Percentiles rank a stretch among this genome's conserved stretches.
phyloP scores from a whole-genome alignment of 1,284 basidiomycete genomes.

The Ganoderma sinense region DNA sequence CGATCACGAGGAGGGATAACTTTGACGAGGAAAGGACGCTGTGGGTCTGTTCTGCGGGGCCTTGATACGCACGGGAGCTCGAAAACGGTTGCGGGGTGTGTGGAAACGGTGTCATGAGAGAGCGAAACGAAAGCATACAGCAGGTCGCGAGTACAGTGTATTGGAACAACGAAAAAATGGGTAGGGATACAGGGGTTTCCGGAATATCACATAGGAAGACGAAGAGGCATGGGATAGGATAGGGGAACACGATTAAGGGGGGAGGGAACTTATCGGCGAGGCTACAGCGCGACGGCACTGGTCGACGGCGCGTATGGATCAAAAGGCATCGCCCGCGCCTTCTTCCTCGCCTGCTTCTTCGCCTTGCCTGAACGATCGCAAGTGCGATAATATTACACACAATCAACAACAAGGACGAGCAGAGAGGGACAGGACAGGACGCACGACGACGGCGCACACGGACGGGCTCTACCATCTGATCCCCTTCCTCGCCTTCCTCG shows the following conservation, averaged over 20 bases:
- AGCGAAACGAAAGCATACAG: not conserved
- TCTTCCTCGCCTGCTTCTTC: conserved; percentile 18
- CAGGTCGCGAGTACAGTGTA: not conserved
- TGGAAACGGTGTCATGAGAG: not conserved
- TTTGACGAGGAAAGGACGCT: not conserved
- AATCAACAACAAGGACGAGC: not conserved
- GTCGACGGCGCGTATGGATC: conserved; percentile 31
- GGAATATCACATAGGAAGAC: not conserved
- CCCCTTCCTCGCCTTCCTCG: conserved; percentile 15
- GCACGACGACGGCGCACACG: conserved; percentile 22
- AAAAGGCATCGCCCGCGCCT: conserved; percentile 8
- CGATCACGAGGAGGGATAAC: not conserved
- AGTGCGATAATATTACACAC: not conserved
- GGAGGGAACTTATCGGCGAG: not conserved
- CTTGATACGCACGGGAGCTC: not conserved
- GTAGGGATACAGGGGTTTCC: not conserved
- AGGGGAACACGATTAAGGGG: not conserved
- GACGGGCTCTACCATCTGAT: not conserved
- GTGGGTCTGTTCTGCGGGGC: too few species aligned
- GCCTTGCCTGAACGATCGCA: conserved; percentile 13
- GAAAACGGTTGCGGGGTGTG: not conserved
- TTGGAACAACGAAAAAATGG: not conserved
- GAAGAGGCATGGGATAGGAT: not conserved
- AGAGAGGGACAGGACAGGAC: conserved; percentile 1
- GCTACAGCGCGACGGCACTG: conserved; percentile 13